Conservation (phyloP, 805 yeast genomes). For the Candida silvicultrix region DNA sequence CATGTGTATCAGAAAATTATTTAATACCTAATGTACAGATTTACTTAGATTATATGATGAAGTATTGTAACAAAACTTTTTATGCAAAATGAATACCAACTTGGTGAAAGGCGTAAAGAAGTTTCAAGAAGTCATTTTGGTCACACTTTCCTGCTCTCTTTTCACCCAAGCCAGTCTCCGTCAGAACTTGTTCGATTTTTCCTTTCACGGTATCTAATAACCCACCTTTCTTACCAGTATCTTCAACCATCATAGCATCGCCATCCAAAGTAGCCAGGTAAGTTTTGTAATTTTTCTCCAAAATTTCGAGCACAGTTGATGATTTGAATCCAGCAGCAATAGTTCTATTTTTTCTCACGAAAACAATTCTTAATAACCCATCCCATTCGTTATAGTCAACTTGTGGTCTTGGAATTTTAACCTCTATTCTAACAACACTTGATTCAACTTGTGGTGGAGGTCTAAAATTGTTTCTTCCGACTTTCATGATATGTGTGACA, state of each 20-base stretch:
- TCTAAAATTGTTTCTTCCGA: slow-evolving; percentile 91
- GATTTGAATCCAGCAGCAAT: slow-evolving; percentile 90
- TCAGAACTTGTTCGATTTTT: slow-evolving; percentile 67
- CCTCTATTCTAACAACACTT: slow-evolving; percentile 88
- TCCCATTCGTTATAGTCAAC: slow-evolving; percentile 96
- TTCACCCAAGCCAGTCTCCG: slow-evolving; percentile 75
- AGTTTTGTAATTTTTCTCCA: slow-evolving; percentile 85
- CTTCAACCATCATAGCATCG: slow-evolving; percentile 31
- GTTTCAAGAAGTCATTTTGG: slow-evolving; percentile 84
- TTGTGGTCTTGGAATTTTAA: slow-evolving; percentile 89
- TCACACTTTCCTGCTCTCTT: slow-evolving; percentile 92
- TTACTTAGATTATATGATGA: too few relatives aligned
- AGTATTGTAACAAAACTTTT: too few relatives aligned
- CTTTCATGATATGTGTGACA: slow-evolving; percentile 97
- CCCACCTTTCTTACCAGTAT: slow-evolving; percentile 33
- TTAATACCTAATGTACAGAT: too few relatives aligned
- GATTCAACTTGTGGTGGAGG: slow-evolving; percentile 99
- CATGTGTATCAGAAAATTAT: slow-evolving; percentile 21
- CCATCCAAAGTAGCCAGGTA: slow-evolving; percentile 50
- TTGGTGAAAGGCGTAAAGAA: slow-evolving; percentile 90
- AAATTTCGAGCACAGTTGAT: slow-evolving; percentile 65
- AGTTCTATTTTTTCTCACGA: slow-evolving; percentile 90
- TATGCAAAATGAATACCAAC: slow-evolving; percentile 92
- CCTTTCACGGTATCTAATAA: slow-evolving; percentile 45
- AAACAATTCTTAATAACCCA: slow-evolving; percentile 84